Conservation (phyloP, 129 eudicot genomes). For the Tagetes patula region DNA sequence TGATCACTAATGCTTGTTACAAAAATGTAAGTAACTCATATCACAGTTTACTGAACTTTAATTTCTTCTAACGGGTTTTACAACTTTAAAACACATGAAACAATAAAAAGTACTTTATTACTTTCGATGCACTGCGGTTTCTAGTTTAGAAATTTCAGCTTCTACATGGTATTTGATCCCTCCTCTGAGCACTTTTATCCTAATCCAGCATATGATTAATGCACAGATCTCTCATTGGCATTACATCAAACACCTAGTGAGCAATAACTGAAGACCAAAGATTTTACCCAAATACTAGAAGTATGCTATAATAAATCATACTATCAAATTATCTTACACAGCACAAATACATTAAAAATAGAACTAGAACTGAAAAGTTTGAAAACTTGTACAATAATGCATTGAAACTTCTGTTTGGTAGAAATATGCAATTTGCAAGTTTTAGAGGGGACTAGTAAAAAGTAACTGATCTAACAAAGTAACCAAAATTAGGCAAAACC, state of each 20-base stretch:
- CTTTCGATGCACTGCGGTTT: background rate
- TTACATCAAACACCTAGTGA: conserved; percentile 30
- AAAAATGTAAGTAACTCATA: background rate
- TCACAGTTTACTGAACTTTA: background rate
- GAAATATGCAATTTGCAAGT: too few relatives aligned
- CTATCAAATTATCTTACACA: background rate
- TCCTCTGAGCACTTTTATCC: background rate
- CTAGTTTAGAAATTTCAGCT: background rate
- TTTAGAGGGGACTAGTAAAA: too few relatives aligned
- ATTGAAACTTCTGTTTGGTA: too few relatives aligned
- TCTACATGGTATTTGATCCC: background rate
- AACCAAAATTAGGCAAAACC: too few relatives aligned
- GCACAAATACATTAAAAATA: background rate
- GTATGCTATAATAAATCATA: background rate
- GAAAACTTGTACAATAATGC: too few relatives aligned
- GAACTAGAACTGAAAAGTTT: background rate
- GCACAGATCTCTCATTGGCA: conserved; percentile 19
- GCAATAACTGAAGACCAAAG: conserved; percentile 12
- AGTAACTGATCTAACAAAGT: too few relatives aligned
- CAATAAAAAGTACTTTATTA: background rate
- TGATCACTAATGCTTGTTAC: conserved; percentile 1
- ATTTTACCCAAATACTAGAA: background rate
- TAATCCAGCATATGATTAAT: conserved; percentile 1
- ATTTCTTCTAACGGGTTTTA: too few relatives aligned
- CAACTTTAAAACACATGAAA: background rate